A percentile compares a stretch with the other conserved stretches of the same genome.
These are phyloP conservation scores for Cubamyces sp. DNA, from an alignment of 768 basidiomycete species.

Conservation along the genomic window DNA sequence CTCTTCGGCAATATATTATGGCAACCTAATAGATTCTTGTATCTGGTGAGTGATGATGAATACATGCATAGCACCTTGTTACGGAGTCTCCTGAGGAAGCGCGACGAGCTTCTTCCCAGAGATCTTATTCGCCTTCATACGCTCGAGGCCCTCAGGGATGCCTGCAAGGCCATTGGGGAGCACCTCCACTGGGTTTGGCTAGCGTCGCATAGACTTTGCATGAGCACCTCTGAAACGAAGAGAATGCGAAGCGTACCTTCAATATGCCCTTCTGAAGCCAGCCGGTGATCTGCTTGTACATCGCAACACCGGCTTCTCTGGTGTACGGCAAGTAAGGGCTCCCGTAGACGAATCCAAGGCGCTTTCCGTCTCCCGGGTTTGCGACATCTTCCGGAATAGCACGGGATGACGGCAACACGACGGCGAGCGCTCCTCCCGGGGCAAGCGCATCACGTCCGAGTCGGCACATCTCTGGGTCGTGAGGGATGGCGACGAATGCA, in stretches of 20 bases:
- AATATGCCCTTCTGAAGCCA: conserved; percentile 28
- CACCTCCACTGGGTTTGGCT: conserved; percentile 50
- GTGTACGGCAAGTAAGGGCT: conserved; percentile 15
- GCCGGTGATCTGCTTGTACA: conserved; percentile 26
- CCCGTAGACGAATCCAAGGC: conserved; percentile 20
- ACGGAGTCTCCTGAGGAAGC: conserved; percentile 44
- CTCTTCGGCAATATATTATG: too few species aligned
- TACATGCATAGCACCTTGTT: background rate
- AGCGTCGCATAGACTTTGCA: background rate
- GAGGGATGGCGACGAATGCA: conserved; percentile 30
- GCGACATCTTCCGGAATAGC: conserved; percentile 2
- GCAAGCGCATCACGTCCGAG: conserved; percentile 30
- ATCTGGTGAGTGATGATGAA: too few species aligned
- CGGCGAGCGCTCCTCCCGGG: conserved; percentile 27
- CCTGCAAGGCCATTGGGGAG: conserved; percentile 46
- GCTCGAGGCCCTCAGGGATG: conserved; percentile 45
- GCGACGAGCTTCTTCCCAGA: conserved; percentile 50
- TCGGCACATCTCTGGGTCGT: conserved; percentile 16
- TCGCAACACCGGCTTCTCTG: conserved; percentile 10
- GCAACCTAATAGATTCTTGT: too few species aligned
- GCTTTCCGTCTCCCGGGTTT: conserved; percentile 24
- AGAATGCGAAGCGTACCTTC: conserved; percentile 23
- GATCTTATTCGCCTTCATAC: conserved; percentile 43
- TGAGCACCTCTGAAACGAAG: background rate
- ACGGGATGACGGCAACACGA: conserved; percentile 3